Conservation (phyloP, 176 grass and related monocot species). For the Pontederia paniculata region DNA sequence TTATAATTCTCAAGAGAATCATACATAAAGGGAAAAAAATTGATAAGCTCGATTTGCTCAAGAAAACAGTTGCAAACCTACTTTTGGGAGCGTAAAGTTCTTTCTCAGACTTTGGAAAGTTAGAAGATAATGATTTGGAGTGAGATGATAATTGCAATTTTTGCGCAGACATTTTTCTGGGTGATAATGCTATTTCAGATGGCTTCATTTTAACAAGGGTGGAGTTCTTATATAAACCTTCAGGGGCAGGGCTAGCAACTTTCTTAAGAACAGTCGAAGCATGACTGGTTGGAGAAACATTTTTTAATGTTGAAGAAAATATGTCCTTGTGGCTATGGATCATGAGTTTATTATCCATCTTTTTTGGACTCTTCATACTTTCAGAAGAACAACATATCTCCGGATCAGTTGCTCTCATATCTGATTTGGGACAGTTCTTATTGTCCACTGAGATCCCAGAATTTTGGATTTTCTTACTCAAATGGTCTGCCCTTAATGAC, state of each 20-base stretch:
- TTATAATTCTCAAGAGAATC: neutral
- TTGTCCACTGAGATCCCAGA: conserved; percentile 8
- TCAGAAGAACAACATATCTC: conserved; percentile 34
- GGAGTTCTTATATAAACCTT: conserved; percentile 42
- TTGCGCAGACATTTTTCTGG: conserved; percentile 22
- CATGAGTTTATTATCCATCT: conserved; percentile 33
- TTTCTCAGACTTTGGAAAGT: conserved; percentile 31
- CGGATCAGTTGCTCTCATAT: conserved; percentile 16
- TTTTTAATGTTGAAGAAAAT: neutral
- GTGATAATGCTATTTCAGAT: conserved; percentile 22
- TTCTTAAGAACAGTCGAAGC: conserved; percentile 28
- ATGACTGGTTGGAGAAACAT: conserved; percentile 9
- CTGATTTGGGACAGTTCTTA: conserved; percentile 34
- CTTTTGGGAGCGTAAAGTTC: conserved; percentile 60
- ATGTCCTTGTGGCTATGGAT: conserved; percentile 3
- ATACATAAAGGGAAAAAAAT: conserved; percentile 6
- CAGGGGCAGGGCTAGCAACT: conserved; percentile 22
- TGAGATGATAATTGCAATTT: conserved; percentile 39
- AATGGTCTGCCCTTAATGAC: conserved; percentile 14
- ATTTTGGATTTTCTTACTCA: conserved; percentile 23
- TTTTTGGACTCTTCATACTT: conserved; percentile 28
- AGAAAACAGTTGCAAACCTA: conserved; percentile 18
- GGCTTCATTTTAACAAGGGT: conserved; percentile 24
- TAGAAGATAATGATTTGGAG: conserved; percentile 41
- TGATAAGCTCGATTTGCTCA: neutral